Evolutionary conservation across 2,329 filamentous ascomycete genomes (phyloP).

Genomic region (Monilinia fructicola): DNA sequence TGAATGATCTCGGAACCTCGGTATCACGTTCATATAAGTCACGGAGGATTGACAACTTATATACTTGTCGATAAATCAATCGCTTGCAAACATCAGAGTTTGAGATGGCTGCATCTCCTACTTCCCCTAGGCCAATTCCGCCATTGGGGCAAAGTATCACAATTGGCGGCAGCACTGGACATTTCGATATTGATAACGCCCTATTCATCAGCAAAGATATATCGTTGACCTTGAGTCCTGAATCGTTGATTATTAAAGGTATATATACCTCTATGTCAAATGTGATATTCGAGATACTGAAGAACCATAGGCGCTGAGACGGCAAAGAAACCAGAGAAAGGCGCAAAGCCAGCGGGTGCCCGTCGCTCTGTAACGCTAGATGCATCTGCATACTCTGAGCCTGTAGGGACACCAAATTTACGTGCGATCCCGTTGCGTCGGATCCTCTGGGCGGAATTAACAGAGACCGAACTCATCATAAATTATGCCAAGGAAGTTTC

Average conservation of each 20-base stretch:
- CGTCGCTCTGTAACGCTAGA: constrained; percentile 23
- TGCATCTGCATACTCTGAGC: constrained; percentile 19
- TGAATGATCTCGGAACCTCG: constrained; percentile 17
- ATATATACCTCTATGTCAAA: not conserved
- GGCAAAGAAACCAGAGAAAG: constrained; percentile 2
- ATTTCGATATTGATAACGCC: constrained; percentile 14
- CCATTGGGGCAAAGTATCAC: not conserved
- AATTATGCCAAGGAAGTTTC: constrained; percentile 22
- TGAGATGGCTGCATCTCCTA: constrained; percentile 15
- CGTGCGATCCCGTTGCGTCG: constrained; percentile 23
- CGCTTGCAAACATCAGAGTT: not conserved
- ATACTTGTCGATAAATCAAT: not conserved
- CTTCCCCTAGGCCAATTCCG: not conserved
- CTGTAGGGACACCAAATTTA: constrained; percentile 1
- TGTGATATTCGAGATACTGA: not conserved
- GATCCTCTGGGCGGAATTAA: constrained; percentile 23
- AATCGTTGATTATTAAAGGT: constrained; percentile 18
- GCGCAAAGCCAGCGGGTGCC: constrained; percentile 5
- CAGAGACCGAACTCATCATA: constrained; percentile 21
- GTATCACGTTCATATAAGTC: constrained; percentile 14
- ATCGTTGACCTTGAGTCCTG: constrained; percentile 15
- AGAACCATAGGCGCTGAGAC: constrained; percentile 9
- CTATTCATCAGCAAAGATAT: constrained; percentile 17
- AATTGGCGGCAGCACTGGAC: not conserved
- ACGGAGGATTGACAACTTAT: not conserved